Conservation (phyloP, 2,329 filamentous ascomycete species). For the Colletotrichum tamarilloi region DNA sequence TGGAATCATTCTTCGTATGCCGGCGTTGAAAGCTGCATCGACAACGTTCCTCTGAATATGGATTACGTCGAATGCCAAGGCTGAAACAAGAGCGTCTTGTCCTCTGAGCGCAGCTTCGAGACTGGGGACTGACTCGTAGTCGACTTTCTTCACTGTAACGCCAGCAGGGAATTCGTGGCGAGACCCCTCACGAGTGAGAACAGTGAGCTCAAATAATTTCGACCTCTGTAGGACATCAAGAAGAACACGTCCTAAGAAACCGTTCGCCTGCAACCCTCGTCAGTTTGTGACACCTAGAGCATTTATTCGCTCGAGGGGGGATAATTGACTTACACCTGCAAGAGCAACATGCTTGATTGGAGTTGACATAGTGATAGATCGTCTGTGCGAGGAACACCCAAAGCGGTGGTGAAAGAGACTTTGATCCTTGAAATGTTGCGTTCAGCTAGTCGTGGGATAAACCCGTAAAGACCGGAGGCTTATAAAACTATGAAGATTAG, state of each 20-base stretch:
- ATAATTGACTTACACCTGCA: conserved; percentile 18
- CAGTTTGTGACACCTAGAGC: not conserved
- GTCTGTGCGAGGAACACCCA: no score
- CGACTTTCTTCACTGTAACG: conserved; percentile 48
- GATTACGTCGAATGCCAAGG: conserved; percentile 49
- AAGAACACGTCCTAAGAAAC: conserved; percentile 45
- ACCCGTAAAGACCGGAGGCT: not conserved
- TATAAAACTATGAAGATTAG: not conserved
- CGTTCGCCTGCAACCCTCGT: conserved; percentile 42
- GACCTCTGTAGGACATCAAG: conserved; percentile 44
- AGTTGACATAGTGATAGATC: conserved; percentile 1
- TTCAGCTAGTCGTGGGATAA: not conserved
- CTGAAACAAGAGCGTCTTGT: conserved; percentile 66
- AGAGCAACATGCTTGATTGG: conserved; percentile 17
- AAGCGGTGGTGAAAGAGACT: not conserved
- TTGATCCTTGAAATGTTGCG: not conserved
- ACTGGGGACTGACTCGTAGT: conserved; percentile 52
- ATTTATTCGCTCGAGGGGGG: not conserved
- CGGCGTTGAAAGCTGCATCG: conserved; percentile 62
- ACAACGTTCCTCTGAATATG: conserved; percentile 62
- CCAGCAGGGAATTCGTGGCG: conserved; percentile 45
- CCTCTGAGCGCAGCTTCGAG: conserved; percentile 63
- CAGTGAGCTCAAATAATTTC: conserved; percentile 48
- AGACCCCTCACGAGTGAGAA: conserved; percentile 55
- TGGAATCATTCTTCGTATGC: conserved; percentile 66